Evolutionary conservation across 1,139 yeast genomes (phyloP).

Genomic region (Keqinozyma sinolaborantium): DNA sequence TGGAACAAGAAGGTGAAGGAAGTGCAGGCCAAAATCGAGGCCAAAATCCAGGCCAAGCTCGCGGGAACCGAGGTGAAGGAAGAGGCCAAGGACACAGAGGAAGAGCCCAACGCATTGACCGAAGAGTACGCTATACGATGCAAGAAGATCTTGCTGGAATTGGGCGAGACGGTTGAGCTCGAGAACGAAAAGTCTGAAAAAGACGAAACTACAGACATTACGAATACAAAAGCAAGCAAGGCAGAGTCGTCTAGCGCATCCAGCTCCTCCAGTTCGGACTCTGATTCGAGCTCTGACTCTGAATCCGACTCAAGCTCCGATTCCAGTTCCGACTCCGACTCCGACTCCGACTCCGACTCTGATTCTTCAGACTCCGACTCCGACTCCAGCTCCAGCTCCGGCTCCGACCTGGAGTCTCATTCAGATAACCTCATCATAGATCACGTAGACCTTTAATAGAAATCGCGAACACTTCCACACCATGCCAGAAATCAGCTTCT

Average conservation of each 20-base stretch:
- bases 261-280: slow-evolving; percentile 4
- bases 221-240: slow-evolving; percentile 6
- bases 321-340: slow-evolving; percentile 3
- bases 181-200: slow-evolving; percentile 25
- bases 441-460: slow-evolving; percentile 11
- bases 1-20: slow-evolving; percentile 57
- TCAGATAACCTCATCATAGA: slow-evolving; percentile 13
- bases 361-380: slow-evolving; percentile 2
- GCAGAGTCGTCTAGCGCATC: too few species aligned
- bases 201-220: slow-evolving; percentile 1
- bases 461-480: background rate
- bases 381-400: slow-evolving; percentile 3
- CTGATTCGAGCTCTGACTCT: slow-evolving; percentile 1
- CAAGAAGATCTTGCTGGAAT: slow-evolving; percentile 25
- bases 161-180: slow-evolving; percentile 34
- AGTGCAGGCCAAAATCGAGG: slow-evolving; percentile 36
- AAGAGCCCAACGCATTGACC: slow-evolving; percentile 16
- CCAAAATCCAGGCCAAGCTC: slow-evolving; percentile 33
- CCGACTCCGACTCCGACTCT: slow-evolving; percentile 4
- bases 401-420: background rate
- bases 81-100: slow-evolving; percentile 14
- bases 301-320: slow-evolving; percentile 3
- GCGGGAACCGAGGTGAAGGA: slow-evolving; percentile 16
- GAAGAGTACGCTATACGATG: slow-evolving; percentile 46
- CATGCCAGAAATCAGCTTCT: slow-evolving; percentile 20